A percentile compares a stretch with the other conserved stretches of the same genome.
Conservation (phyloP, 306 rosid genomes). For the Quercus bicolor region DNA sequence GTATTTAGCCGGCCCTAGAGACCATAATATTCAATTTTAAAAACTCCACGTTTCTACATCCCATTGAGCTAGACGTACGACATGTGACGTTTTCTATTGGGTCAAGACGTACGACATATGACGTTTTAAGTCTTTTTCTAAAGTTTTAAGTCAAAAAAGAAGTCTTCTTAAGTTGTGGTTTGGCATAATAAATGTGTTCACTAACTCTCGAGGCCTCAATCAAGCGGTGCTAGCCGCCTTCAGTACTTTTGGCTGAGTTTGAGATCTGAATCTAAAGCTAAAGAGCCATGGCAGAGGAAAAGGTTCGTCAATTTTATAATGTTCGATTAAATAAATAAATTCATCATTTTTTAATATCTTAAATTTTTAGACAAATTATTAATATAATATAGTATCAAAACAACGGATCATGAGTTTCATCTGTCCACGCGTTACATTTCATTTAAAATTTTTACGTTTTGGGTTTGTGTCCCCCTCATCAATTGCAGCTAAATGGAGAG, state of each 20-base stretch:
- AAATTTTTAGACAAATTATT: too few species aligned
- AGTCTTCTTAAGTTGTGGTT: not conserved
- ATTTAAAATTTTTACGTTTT: too few species aligned
- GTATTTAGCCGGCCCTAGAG: too few species aligned
- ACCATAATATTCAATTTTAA: conserved; percentile 11
- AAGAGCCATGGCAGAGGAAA: conserved; percentile 32
- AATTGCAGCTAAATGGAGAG: too few species aligned
- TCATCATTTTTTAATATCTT: too few species aligned
- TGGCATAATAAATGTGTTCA: not conserved
- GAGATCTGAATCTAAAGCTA: conserved; percentile 26
- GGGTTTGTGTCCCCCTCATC: too few species aligned
- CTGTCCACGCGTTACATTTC: too few species aligned
- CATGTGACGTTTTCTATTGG: not conserved
- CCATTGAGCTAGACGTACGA: conserved; percentile 3
- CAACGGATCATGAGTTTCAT: too few species aligned
- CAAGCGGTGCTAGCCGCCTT: not conserved
- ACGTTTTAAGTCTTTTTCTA: not conserved
- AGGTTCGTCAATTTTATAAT: conserved; percentile 20
- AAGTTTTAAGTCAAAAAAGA: not conserved
- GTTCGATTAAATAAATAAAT: too few species aligned
- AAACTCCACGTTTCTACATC: conserved; percentile 7
- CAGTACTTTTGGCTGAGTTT: not conserved
- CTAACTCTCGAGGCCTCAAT: not conserved
- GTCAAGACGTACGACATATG: too few species aligned
- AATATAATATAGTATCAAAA: too few species aligned